phyloP scores from a whole-genome alignment of 805 yeast species.

The Cyberlindnera americana region DNA sequence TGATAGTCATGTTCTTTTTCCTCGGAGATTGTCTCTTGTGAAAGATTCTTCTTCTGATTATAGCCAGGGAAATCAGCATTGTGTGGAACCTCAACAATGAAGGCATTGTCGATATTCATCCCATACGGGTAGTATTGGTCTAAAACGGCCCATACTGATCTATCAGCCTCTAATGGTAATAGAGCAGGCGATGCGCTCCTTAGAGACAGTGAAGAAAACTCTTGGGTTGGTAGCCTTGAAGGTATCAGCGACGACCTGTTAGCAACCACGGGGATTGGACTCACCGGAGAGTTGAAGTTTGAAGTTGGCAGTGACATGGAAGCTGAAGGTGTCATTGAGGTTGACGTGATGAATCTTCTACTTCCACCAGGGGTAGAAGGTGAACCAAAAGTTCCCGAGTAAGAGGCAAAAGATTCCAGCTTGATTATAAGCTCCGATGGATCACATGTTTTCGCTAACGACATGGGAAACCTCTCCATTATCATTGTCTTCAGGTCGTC shows the following conservation, averaged over 20 bases:
- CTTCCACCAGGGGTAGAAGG: conserved; percentile 12
- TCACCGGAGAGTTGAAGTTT: conserved; percentile 20
- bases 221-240: conserved; percentile 14
- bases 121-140: conserved; percentile 65
- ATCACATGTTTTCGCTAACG: conserved; percentile 57
- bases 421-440: conserved; percentile 59
- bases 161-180: conserved; percentile 53
- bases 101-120: conserved; percentile 62
- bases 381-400: conserved; percentile 11
- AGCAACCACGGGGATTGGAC: conserved; percentile 26
- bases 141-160: conserved; percentile 50
- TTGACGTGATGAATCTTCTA: background rate
- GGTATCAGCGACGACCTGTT: conserved; percentile 17
- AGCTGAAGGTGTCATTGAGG: too few species aligned
- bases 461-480: conserved; percentile 61
- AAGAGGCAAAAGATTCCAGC: conserved; percentile 14
- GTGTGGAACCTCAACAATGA: conserved; percentile 49
- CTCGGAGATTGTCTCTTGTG: conserved; percentile 25
- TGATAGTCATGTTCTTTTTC: conserved; percentile 23
- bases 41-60: conserved; percentile 14
- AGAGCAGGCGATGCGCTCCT: conserved; percentile 19
- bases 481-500: conserved; percentile 78
- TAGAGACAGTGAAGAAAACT: conserved; percentile 9
- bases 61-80: conserved; percentile 1
- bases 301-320: conserved; percentile 4